A percentile compares a stretch with the other conserved stretches of the same genome.
Evolutionary conservation across 441 rosid genomes (phyloP).

Genomic region (Macaranga tanarius): DNA sequence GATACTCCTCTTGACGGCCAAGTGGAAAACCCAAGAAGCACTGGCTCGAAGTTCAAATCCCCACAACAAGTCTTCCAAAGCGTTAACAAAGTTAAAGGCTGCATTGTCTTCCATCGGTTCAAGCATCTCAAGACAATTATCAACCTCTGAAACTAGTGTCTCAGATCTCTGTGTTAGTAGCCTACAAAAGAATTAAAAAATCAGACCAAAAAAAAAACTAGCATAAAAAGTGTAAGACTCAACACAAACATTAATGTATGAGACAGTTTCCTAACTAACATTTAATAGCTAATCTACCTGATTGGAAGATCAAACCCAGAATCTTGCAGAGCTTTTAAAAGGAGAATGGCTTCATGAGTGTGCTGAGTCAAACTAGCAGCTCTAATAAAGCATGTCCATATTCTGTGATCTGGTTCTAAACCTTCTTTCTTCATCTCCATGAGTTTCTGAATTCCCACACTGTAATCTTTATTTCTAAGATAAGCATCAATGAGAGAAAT

Average conservation of each 20-base stretch:
- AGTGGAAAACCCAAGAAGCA: slow-evolving; percentile 86
- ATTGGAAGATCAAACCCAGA: slow-evolving; percentile 82
- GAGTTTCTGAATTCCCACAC: slow-evolving; percentile 68
- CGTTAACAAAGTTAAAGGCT: slow-evolving; percentile 85
- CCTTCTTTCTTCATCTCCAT: slow-evolving; percentile 75
- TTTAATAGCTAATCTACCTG: slow-evolving; percentile 43
- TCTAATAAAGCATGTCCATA: slow-evolving; percentile 95
- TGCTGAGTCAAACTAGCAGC: slow-evolving; percentile 74
- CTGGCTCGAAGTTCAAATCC: slow-evolving; percentile 91
- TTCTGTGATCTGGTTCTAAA: slow-evolving; percentile 78
- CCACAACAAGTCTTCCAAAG: slow-evolving; percentile 87
- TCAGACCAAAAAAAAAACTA: not conserved
- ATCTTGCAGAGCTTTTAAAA: slow-evolving; percentile 66
- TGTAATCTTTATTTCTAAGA: slow-evolving; percentile 67
- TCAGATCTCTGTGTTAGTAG: slow-evolving; percentile 61
- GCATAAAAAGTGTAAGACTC: not conserved
- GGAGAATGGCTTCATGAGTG: slow-evolving; percentile 55
- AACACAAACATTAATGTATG: not conserved
- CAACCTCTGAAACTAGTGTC: slow-evolving; percentile 64
- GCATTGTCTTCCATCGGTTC: slow-evolving; percentile 72
- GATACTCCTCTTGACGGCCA: slow-evolving; percentile 76
- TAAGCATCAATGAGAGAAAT: slow-evolving; percentile 90
- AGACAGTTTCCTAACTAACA: not conserved
- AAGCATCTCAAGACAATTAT: slow-evolving; percentile 62
- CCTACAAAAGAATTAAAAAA: slow-evolving; percentile 45